Conservation (phyloP, 2,329 filamentous ascomycete species). For the Trichoderma sp. region DNA sequence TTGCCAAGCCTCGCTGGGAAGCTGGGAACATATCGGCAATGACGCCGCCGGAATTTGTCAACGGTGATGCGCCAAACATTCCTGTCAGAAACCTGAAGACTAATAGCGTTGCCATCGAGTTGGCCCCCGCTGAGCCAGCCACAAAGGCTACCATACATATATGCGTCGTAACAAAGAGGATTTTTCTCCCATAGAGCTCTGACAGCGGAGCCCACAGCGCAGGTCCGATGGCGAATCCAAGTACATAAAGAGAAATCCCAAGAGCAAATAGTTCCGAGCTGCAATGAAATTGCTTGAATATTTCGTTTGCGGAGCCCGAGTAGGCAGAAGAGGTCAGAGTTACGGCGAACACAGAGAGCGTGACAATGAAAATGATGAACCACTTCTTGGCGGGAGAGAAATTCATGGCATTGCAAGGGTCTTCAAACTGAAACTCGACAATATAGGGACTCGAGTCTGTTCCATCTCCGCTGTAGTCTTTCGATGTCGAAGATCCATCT, state of each 20-base stretch:
- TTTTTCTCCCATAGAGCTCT: neutral
- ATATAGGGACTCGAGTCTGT: neutral
- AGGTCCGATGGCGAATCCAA: neutral
- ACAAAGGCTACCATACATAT: slow-evolving; percentile 4
- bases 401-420: neutral
- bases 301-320: neutral
- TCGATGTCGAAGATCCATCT: neutral
- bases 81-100: neutral
- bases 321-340: slow-evolving; percentile 2
- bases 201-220: slow-evolving; percentile 3
- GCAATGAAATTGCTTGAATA: neutral
- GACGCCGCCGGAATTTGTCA: neutral
- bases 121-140: neutral
- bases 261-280: neutral
- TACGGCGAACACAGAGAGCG: neutral
- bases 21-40: slow-evolving; percentile 10
- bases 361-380: neutral
- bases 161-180: neutral
- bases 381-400: neutral
- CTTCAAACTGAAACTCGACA: neutral
- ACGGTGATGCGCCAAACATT: neutral
- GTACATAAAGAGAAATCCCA: neutral
- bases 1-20: neutral
- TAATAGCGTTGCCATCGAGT: neutral
- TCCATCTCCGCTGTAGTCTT: neutral